A percentile compares a stretch with the other conserved stretches of the same genome.
phyloP scores from a whole-genome alignment of 306 rosid genomes.

The Phaseolus lunatus region DNA sequence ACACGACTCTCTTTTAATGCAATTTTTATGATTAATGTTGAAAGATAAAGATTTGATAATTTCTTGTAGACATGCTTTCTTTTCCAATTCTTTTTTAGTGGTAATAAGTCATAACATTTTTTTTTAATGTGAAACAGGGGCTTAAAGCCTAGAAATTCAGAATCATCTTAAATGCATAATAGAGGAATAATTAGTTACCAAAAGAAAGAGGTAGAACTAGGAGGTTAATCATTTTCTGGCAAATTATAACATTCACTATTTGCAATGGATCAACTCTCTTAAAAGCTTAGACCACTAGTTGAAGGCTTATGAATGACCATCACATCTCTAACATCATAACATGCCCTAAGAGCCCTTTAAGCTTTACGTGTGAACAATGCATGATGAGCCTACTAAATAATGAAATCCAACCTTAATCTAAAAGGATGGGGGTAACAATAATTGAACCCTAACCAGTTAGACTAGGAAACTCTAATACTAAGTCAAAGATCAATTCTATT shows the following conservation, averaged over 20 bases:
- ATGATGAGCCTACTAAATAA: background rate
- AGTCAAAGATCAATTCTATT: background rate
- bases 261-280: background rate
- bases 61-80: background rate
- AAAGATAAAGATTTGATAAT: constrained; percentile 11
- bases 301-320: background rate
- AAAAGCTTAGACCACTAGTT: background rate
- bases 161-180: background rate
- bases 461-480: constrained; percentile 6
- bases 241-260: constrained; percentile 2
- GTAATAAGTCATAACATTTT: background rate
- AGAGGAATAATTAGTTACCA: background rate
- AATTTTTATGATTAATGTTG: background rate
- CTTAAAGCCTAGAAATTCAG: background rate
- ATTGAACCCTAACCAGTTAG: background rate
- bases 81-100: background rate
- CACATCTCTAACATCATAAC: background rate
- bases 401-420: constrained; percentile 4
- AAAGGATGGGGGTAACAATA: background rate
- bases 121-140: background rate
- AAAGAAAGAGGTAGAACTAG: background rate
- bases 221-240: background rate
- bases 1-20: background rate
- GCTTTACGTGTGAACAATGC: background rate
- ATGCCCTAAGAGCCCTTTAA: background rate